Base-by-base conservation (phyloP, 129 eudicot species). In the Pseudognaphalium luteoalbum region DNA sequence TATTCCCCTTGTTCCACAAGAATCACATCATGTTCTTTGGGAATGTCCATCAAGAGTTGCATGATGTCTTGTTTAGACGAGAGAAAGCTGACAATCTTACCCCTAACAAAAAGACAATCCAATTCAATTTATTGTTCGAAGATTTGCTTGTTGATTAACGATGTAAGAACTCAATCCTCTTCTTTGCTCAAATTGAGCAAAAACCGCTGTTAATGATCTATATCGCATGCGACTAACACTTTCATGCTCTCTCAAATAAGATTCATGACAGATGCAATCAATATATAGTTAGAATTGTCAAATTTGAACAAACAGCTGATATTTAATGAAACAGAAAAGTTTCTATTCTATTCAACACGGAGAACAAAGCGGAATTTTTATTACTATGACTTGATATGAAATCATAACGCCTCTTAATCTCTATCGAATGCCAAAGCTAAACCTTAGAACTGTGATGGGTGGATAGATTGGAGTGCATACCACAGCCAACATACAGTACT, bases 151-250 rank as follows among this genome's bases (percentile, higher is more conserved):
- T 16, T 64, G 17, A 16, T 75, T 63, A 63, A 20, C 34, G 51
- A 64, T 75, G 72, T 33, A 32, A 42, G 29, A 74, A 63, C 79
- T 41, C 3, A 3, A 8, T 64, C 64, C 21, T 50, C 42, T 21
- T 70, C 25, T 64, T 64, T 29, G 35, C 52, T 33, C 51, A 32
- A 20, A 29, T 33, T 41, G 47, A 8, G 32, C 6, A 22, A 63
- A 14, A 51, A 62, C 62, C 62, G 2, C 72, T 6, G 15, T 51
- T 30, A 6, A 67, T 66, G 73, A 76, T 76, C 67, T 65, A 66
- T 34, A 47, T 19, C 16, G 65, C 30, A 35, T 64, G 47, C 79
- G 30, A 75, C 62, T 47, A 44, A 63, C 42, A 62, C 12, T 75
- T 64, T 47, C 64, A 63, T 61, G 78, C 70, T 74, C 70, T 61